Conservation (phyloP, 768 basidiomycete genomes). For the Xerocomellus intermedius region DNA sequence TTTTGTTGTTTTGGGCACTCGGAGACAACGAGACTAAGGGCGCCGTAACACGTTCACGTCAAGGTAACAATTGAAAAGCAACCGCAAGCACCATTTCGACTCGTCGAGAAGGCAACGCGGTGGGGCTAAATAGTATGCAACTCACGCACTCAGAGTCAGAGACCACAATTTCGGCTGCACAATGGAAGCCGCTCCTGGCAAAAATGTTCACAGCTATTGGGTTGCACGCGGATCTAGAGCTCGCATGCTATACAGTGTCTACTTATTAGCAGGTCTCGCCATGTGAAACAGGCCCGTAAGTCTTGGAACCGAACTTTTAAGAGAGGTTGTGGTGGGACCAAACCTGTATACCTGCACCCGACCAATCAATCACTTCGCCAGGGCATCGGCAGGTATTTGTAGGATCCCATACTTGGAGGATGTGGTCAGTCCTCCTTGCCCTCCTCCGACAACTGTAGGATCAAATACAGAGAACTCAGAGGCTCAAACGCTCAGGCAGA, state of each 20-base stretch:
- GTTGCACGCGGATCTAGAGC: background rate
- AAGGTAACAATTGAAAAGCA: background rate
- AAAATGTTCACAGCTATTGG: background rate
- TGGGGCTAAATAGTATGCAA: no score
- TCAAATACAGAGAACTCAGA: background rate
- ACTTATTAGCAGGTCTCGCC: background rate
- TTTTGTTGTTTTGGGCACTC: conserved; percentile 16
- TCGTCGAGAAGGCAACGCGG: background rate
- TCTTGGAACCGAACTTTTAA: background rate
- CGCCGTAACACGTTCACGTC: background rate
- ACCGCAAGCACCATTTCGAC: background rate
- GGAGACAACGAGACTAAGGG: background rate
- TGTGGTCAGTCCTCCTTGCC: no score
- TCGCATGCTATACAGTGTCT: background rate
- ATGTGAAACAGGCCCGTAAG: background rate
- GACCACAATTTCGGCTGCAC: background rate
- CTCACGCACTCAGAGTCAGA: no score
- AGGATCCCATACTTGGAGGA: no score
- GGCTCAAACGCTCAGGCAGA: no score
- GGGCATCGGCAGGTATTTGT: no score
- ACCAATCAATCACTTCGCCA: no score
- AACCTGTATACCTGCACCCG: no score
- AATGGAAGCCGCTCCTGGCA: conserved; percentile 1
- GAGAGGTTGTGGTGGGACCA: background rate
- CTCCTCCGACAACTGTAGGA: no score